Conservation (phyloP, 441 rosid genomes). For the Erodium texanum region DNA sequence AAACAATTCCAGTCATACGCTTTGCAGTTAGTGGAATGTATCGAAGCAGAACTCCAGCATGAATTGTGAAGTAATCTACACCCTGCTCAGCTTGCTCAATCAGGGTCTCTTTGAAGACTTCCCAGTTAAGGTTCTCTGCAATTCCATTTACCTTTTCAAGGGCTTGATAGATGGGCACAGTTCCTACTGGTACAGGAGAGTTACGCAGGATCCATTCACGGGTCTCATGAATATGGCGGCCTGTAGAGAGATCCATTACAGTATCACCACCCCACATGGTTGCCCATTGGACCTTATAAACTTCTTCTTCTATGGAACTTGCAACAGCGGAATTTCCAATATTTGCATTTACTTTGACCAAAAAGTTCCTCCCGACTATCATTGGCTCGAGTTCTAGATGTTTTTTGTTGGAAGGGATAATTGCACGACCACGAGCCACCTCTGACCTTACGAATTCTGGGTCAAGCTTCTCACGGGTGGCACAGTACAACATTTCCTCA, state of each 20-base stretch:
- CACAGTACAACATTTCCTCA: slow-evolving; percentile 88
- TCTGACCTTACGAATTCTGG: slow-evolving; percentile 93
- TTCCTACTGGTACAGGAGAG: slow-evolving; percentile 92
- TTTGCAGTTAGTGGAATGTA: slow-evolving; percentile 88
- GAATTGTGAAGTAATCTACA: slow-evolving; percentile 92
- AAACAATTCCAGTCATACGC: slow-evolving; percentile 94
- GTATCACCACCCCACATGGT: slow-evolving; percentile 99
- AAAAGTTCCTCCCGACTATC: slow-evolving; percentile 84
- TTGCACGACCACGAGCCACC: slow-evolving; percentile 96
- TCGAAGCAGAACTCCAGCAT: slow-evolving; percentile 80
- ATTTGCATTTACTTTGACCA: slow-evolving; percentile 95
- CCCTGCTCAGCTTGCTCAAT: slow-evolving; percentile 98
- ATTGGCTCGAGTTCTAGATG: slow-evolving; percentile 90
- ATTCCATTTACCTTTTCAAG: slow-evolving; percentile 90
- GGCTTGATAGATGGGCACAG: slow-evolving; percentile 91
- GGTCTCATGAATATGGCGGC: slow-evolving; percentile 97
- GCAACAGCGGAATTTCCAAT: slow-evolving; percentile 95
- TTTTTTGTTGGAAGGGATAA: slow-evolving; percentile 93
- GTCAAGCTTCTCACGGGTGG: slow-evolving; percentile 86
- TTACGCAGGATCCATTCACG: slow-evolving; percentile 91
- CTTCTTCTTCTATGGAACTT: slow-evolving; percentile 96
- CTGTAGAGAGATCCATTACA: slow-evolving; percentile 96
- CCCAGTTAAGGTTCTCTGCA: slow-evolving; percentile 93
- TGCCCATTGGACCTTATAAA: slow-evolving; percentile 96
- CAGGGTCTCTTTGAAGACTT: slow-evolving; percentile 77